Conservation (phyloP, 129 eudicot genomes). For the Helianthus annuus region DNA sequence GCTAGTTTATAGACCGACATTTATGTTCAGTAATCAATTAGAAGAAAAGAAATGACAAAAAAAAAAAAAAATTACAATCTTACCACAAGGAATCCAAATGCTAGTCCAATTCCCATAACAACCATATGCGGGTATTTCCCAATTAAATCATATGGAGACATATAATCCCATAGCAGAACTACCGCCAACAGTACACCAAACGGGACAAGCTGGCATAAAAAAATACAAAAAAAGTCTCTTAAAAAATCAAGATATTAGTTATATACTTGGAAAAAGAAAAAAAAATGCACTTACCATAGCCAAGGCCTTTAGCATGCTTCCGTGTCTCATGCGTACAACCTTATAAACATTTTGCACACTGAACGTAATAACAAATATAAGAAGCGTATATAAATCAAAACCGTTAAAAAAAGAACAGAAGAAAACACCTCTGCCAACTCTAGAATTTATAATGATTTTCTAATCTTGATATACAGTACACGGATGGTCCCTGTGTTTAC, state of each 20-base stretch:
- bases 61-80: conserved; percentile 24
- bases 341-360: conserved; percentile 76
- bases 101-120: conserved; percentile 83
- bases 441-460: conserved; percentile 8
- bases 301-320: conserved; percentile 90
- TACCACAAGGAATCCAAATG: conserved; percentile 99
- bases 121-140: conserved; percentile 79
- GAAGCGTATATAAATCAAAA: not conserved
- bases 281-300: conserved; percentile 72
- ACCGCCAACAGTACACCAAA: conserved; percentile 72
- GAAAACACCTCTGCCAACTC: conserved; percentile 2
- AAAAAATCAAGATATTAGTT: conserved; percentile 1
- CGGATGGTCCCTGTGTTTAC: too few relatives aligned
- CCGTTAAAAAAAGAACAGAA: not conserved
- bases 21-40: not conserved
- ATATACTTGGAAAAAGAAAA: not conserved
- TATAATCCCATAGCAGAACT: conserved; percentile 78
- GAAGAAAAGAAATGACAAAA: not conserved
- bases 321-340: conserved; percentile 77
- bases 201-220: conserved; percentile 72
- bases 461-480: not conserved
- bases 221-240: conserved; percentile 6
- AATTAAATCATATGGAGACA: conserved; percentile 78
- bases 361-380: conserved; percentile 19
- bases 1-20: not conserved